A percentile compares a stretch with the other conserved stretches of the same genome.
These are phyloP conservation scores for Aspergillus glaucus DNA, from an alignment of 2,329 filamentous ascomycete species.

Conservation along the genomic window DNA sequence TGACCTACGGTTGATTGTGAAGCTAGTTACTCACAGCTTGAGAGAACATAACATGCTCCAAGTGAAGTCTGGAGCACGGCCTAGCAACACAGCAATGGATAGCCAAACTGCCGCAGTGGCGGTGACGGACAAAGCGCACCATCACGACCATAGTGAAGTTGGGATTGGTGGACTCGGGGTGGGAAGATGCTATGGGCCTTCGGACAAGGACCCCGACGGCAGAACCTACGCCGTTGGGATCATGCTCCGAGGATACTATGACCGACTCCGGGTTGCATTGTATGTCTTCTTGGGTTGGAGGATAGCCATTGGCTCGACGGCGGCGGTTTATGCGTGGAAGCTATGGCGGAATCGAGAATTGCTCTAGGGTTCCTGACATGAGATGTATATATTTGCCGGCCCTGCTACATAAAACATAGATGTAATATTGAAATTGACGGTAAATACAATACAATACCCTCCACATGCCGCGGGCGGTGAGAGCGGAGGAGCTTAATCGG, in stretches of 20 bases:
- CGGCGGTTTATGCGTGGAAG: constrained; percentile 23
- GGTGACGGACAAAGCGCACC: constrained; percentile 14
- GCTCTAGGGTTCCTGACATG: background rate
- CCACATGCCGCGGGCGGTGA: background rate
- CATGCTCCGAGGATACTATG: constrained; percentile 41
- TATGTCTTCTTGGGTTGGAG: constrained; percentile 36
- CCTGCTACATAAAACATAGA: background rate
- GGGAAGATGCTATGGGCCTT: constrained; percentile 25
- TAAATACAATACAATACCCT: background rate
- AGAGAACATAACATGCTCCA: constrained; percentile 44
- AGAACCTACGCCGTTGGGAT: constrained; percentile 35
- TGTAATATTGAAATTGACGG: background rate
- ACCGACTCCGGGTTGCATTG: constrained; percentile 33
- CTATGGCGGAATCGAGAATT: constrained; percentile 16
- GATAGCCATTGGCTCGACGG: constrained; percentile 24
- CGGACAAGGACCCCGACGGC: constrained; percentile 17
- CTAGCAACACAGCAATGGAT: constrained; percentile 27
- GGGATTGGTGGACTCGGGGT: constrained; percentile 35
- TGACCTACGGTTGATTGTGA: constrained; percentile 56
- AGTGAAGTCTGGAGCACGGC: constrained; percentile 23
- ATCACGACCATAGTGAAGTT: constrained; percentile 28
- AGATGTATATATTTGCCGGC: background rate
- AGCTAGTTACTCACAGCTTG: constrained; percentile 54
- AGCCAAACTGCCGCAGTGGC: constrained; percentile 28
- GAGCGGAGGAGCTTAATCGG: background rate